phyloP scores from a whole-genome alignment of 2,329 filamentous ascomycete genomes.

The Grosmannia clavigera region DNA sequence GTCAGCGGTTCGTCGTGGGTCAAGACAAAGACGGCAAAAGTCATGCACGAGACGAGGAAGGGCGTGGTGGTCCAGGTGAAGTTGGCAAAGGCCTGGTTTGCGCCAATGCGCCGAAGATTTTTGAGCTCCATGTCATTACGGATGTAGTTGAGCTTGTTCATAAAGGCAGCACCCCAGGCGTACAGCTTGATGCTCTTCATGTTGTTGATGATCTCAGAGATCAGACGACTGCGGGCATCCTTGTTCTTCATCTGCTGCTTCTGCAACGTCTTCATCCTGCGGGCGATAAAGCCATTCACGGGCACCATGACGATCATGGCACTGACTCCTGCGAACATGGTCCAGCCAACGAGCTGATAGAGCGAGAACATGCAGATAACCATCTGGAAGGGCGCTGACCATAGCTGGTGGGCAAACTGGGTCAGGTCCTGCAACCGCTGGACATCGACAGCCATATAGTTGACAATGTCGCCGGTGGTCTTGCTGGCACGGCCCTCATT shows the following conservation, averaged over 20 bases:
- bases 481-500: constrained; percentile 85
- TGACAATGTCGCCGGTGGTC: constrained; percentile 94
- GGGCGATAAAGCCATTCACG: constrained; percentile 81
- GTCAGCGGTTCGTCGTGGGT: constrained; percentile 71
- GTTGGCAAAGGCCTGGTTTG: constrained; percentile 84
- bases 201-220: constrained; percentile 97
- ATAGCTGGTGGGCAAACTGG: constrained; percentile 88
- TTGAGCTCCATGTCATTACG: constrained; percentile 92
- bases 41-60: constrained; percentile 93
- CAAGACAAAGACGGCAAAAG: constrained; percentile 87
- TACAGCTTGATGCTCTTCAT: constrained; percentile 99
- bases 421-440: constrained; percentile 90
- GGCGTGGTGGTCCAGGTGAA: constrained; percentile 98
- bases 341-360: constrained; percentile 87
- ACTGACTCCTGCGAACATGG: constrained; percentile 88
- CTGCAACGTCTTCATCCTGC: constrained; percentile 87
- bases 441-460: constrained; percentile 97
- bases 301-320: constrained; percentile 98
- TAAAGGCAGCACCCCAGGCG: constrained; percentile 93
- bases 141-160: constrained; percentile 92
- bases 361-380: constrained; percentile 88
- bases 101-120: constrained; percentile 91
- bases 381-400: constrained; percentile 97
- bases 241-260: constrained; percentile 99
- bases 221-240: constrained; percentile 79